Base-by-base conservation (phyloP, 1,284 basidiomycete genomes). In the Thelephora terrestris region DNA sequence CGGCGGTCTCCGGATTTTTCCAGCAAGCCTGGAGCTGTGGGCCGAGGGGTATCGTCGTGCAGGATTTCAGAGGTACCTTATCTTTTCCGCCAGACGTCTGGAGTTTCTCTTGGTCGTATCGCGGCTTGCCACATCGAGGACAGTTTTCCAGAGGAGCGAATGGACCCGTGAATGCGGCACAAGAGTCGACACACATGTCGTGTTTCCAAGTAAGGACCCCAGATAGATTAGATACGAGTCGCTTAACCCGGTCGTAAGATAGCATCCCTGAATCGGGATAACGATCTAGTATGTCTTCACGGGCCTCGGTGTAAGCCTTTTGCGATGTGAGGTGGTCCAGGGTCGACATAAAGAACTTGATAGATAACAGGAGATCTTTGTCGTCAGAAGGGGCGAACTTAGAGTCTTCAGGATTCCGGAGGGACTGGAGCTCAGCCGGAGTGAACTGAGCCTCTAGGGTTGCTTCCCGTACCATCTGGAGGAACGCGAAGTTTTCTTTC, bases 171-270 rank as follows among this genome's bases (percentile, higher is more conserved):
- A 47, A 66, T 2, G 52, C 61, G 9, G 57, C 23, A 43, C 64
- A 66, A 10, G 55, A 51, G 14, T 62, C 55, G 24, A 57, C 36
- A 46, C 64, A 67, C 64, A 66, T 66, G 46, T 67, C 57, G 23
- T 51, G 36, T 1, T 37, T 21, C 5, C 66, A 45, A 2, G 58
- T 40, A 7, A 37, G 9, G 16, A 67, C 50, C 5, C 64, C 61
- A n/a, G 45, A 62, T 24, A 63, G 37, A 0, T 61, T 45, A 6
- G 37, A 47, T 2, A 63, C 46, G 2, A 42, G 46, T 5, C 47
- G 42, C 38, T 64, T 58, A 39, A 65, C 52, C 6, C 45, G 23
- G 42, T 59, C 47, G 37, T 58, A 60, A 0, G 62, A 59, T 1
- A 62, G 56, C 7, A 67, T 47, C 0, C 54, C 27, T 12, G 34